Evolutionary conservation across 2,329 filamentous ascomycete genomes (phyloP), one percentile per base, ranked within the genome.

Genomic region (Dryadomyces quercus-mongolicae): DNA sequence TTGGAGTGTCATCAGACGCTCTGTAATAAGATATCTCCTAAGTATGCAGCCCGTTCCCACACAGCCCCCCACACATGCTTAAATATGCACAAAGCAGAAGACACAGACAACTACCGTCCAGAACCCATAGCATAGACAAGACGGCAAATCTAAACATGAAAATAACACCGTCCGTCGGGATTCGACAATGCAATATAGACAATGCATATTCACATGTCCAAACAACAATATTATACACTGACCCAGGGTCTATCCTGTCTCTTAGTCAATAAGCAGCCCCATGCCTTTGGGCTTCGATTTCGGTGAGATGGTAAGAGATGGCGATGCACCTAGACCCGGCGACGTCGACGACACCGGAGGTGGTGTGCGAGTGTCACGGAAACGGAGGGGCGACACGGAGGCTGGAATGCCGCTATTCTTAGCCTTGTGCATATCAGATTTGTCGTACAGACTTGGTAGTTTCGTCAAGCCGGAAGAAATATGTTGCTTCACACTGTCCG

Each of bases 231-330:
- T 21, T 36, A 49, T 34, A 38, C 42, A 44, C 5, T 6, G 20
- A 22, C n/a, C 7, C 10, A 44, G 15, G 2, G 22, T 42, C 10
- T 21, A 15, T 47, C 8, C 15, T 5, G 10, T 16, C 21, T 15
- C 9, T 52, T 50, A 61, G 50, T 72, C 62, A 54, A 74, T 64
- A 10, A 74, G 55, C 9, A 58, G 57, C 12, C 57, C 62, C 68
- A 76, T 68, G 38, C 65, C 67, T 7, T 64, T 64, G 5, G 74
- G 74, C 13, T 69, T 58, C 2, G 67, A 69, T 18, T 62, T 66
- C 7, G 73, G 71, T 45, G 71, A 74, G 49, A 75, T 71, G 8
- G 71, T 74, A 18, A 70, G 45, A 13, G 45, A 10, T 10, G 38
- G 16, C 12, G 49, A 13, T n/a, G 38, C 38, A 42, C 12, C 3